Evolutionary conservation across 768 basidiomycete species (phyloP), one percentile per base, ranked within the genome.

Genomic region (Mrakia gelida): DNA sequence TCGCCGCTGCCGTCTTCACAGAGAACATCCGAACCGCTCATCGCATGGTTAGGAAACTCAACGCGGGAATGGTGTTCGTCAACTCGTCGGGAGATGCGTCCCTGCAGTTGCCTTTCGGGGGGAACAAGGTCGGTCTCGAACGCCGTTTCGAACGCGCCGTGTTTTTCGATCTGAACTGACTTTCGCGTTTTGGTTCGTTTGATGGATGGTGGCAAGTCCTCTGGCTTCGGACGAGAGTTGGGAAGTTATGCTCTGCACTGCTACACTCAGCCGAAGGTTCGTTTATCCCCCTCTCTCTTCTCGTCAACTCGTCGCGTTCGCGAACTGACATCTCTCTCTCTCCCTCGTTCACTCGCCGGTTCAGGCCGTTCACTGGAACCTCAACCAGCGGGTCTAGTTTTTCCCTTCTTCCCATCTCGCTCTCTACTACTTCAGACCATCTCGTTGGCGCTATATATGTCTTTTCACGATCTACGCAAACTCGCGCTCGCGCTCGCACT

Each of bases 1-100:
- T 97, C 63, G 93, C 93, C 18, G 90, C 92, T 2, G 91, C 91
- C 38, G 74, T 75, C 59, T 75, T 75, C 59, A 70, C 67, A 38
- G 67, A 70, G 38, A 70, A 70, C 67, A 38, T 70, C 18, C 67
- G 67, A 38, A 70, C 67, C 18, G 67, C 67, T 18, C 67, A 70
- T 43, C 26, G 34, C 5, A 41, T 34, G 26, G 67, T 70, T 16
- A 70, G 67, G 67, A 70, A 70, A 41, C 38, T 70, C 34, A 70
- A 70, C 38, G 67, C 26, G 1, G 67, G 67, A 9, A 70, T 70
- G 67, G 67, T 70, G 21, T 70, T 56, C 56, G 73, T 75, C 3
- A 75, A 75, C 59, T 59, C 56, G 7, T 38, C 54, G 28, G 73
- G 73, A n/a, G 73, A 75, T n/a, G 32, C 61, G 6, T 32, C 59